Evolutionary conservation across 305 asterid species (phyloP).

Genomic region (Nicotiana rustica): DNA sequence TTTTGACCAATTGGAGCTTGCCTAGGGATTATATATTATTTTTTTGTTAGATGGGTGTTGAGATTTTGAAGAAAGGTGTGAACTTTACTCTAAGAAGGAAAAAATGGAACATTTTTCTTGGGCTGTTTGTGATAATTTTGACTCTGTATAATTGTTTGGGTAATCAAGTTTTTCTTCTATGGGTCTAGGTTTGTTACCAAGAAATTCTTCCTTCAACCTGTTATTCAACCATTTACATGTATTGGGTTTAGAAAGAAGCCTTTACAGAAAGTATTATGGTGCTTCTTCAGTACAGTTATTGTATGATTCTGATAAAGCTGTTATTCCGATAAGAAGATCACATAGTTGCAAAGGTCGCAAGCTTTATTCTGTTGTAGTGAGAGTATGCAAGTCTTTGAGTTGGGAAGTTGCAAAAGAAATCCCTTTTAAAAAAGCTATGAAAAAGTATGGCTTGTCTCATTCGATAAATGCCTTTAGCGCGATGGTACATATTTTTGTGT

Average conservation of each 20-base stretch:
- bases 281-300: conserved; percentile 47
- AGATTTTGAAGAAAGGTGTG: conserved; percentile 27
- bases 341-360: conserved; percentile 36
- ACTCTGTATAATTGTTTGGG: not conserved
- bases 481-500: conserved; percentile 56
- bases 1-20: not conserved
- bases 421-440: conserved; percentile 48
- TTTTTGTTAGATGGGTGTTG: not conserved
- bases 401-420: conserved; percentile 53
- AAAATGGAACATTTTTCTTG: not conserved
- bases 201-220: conserved; percentile 39
- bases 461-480: conserved; percentile 53
- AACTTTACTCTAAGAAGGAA: not conserved
- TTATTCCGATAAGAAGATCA: conserved; percentile 23
- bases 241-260: conserved; percentile 41
- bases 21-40: not conserved
- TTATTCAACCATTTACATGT: conserved; percentile 38
- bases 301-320: conserved; percentile 52
- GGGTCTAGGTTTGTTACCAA: conserved; percentile 53
- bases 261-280: conserved; percentile 44
- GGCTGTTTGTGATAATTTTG: not conserved
- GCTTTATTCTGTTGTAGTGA: conserved; percentile 52
- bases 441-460: conserved; percentile 56
- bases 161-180: conserved; percentile 49
- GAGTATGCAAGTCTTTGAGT: conserved; percentile 64